phyloP scores from a whole-genome alignment of 345 rosid species.

The Noccaea bulbosa region DNA sequence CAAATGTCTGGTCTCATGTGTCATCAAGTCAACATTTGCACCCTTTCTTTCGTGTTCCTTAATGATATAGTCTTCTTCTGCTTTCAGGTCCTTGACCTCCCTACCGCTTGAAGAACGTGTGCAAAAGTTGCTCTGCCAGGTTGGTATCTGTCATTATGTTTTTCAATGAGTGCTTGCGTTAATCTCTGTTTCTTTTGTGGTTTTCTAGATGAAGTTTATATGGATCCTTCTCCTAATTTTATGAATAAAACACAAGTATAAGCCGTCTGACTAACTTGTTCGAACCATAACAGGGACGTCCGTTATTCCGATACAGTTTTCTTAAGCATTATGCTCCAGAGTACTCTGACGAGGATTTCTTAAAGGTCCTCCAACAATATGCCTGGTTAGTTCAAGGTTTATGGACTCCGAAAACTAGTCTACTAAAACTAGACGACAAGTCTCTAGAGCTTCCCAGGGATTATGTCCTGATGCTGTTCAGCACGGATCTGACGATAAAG shows the following conservation, averaged over 20 bases:
- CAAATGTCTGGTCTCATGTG: too few relatives aligned
- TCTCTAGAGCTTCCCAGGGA: conserved; percentile 53
- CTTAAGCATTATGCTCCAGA: conserved; percentile 68
- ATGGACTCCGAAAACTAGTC: conserved; percentile 69
- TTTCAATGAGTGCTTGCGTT: background rate
- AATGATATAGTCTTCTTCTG: conserved; percentile 19
- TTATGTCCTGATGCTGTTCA: conserved; percentile 56
- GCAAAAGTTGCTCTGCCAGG: conserved; percentile 74
- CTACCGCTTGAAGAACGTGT: conserved; percentile 71
- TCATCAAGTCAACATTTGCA: too few relatives aligned
- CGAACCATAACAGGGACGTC: conserved; percentile 53
- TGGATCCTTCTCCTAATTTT: conserved; percentile 7
- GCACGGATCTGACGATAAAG: conserved; percentile 29
- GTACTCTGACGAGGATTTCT: conserved; percentile 53
- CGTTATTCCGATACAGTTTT: conserved; percentile 59
- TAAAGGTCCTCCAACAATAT: conserved; percentile 57
- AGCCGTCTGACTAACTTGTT: conserved; percentile 32
- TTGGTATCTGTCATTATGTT: conserved; percentile 46
- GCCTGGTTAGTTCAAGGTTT: conserved; percentile 85
- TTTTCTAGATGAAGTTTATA: conserved; percentile 10
- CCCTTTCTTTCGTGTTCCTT: conserved; percentile 8
- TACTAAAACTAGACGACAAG: conserved; percentile 46
- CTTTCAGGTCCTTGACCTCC: conserved; percentile 68
- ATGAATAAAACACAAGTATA: too few relatives aligned
- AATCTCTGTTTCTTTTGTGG: background rate